phyloP scores from a whole-genome alignment of 257 asterid species.

The Solanum paucissectum region DNA sequence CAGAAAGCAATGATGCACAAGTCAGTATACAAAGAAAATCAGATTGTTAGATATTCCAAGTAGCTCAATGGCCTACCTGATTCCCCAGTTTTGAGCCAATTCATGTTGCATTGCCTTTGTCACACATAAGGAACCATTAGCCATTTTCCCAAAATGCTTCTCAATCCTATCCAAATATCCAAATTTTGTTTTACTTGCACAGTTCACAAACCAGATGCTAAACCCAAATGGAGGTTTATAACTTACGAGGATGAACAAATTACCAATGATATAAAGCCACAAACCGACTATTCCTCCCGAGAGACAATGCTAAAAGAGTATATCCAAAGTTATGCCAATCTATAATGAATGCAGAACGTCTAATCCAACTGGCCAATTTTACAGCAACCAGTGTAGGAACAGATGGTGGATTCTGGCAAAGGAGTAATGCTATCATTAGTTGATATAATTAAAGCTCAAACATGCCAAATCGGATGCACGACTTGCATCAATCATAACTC shows the following conservation, averaged over 20 bases:
- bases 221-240: neutral
- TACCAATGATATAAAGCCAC: conserved; percentile 80
- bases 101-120: conserved; percentile 98
- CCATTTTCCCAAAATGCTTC: conserved; percentile 78
- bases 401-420: conserved; percentile 91
- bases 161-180: conserved; percentile 58
- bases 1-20: neutral
- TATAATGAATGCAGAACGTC: conserved; percentile 55
- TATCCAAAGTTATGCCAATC: conserved; percentile 99
- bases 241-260: conserved; percentile 1
- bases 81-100: conserved; percentile 88
- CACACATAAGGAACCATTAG: conserved; percentile 90
- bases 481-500: neutral
- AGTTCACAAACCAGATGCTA: conserved; percentile 2
- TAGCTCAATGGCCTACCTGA: conserved; percentile 39
- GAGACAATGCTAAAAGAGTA: conserved; percentile 74
- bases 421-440: neutral
- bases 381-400: conserved; percentile 95
- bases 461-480: neutral
- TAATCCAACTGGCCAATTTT: conserved; percentile 83
- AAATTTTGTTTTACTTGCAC: conserved; percentile 1
- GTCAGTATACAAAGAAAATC: neutral
- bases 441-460: conserved; percentile 1
- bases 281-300: conserved; percentile 69
- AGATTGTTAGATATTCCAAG: neutral